Evolutionary conservation across 345 rosid genomes (phyloP).

Genomic region (Noccaea caerulescens): DNA sequence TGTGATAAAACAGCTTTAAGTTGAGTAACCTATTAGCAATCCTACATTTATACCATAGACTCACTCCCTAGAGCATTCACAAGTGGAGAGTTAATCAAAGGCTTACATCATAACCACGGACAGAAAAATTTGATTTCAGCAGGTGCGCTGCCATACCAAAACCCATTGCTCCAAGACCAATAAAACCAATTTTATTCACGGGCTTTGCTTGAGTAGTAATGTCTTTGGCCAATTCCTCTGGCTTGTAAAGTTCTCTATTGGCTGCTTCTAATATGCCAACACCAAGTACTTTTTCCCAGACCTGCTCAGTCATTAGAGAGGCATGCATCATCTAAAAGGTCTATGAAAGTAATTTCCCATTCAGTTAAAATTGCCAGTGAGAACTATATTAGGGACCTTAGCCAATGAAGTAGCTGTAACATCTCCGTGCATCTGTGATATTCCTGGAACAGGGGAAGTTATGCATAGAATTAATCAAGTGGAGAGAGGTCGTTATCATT

Average conservation of each 20-base stretch:
- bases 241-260: constrained; percentile 63
- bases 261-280: constrained; percentile 69
- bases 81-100: constrained; percentile 22
- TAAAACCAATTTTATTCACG: constrained; percentile 74
- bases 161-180: constrained; percentile 99
- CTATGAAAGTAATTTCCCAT: constrained; percentile 9
- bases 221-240: constrained; percentile 72
- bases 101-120: constrained; percentile 88
- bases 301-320: constrained; percentile 47
- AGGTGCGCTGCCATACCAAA: constrained; percentile 95
- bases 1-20: constrained; percentile 1
- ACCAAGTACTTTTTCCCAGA: constrained; percentile 70
- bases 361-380: constrained; percentile 7
- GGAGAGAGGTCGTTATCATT: constrained; percentile 13
- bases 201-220: constrained; percentile 55
- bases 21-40: constrained; percentile 25
- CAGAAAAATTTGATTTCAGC: constrained; percentile 65
- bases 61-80: constrained; percentile 6
- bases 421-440: constrained; percentile 53
- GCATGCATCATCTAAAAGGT: constrained; percentile 12
- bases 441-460: constrained; percentile 51
- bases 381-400: constrained; percentile 54
- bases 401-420: constrained; percentile 54
- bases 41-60: constrained; percentile 5
- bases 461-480: constrained; percentile 7